Evolutionary conservation across 1,284 basidiomycete species (phyloP).

Genomic region (Apiotrichum sp.): DNA sequence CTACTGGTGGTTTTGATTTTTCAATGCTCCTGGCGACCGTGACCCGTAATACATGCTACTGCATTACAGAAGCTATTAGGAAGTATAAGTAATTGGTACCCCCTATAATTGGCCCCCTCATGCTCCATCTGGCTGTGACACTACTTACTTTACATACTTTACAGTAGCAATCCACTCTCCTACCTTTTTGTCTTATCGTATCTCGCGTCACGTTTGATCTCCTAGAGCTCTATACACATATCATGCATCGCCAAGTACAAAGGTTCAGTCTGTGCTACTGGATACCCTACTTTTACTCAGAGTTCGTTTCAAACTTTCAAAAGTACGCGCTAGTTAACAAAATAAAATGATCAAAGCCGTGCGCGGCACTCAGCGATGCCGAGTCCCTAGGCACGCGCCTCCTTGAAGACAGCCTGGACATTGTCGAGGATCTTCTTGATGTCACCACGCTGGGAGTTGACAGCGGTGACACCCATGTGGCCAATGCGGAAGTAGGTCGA

Average conservation of each 20-base stretch:
- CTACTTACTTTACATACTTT: too few relatives aligned
- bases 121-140: too few relatives aligned
- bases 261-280: not conserved
- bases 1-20: too few relatives aligned
- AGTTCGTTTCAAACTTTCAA: not conserved
- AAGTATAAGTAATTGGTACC: too few relatives aligned
- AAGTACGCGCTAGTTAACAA: not conserved
- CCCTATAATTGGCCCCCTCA: too few relatives aligned
- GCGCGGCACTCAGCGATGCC: slow-evolving; percentile 1
- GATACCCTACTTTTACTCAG: not conserved
- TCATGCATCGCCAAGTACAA: slow-evolving; percentile 3
- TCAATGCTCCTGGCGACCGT: too few relatives aligned
- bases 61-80: too few relatives aligned
- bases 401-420: slow-evolving; percentile 55
- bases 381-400: slow-evolving; percentile 27
- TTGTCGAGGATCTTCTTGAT: slow-evolving; percentile 66
- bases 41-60: too few relatives aligned
- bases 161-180: too few relatives aligned
- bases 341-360: not conserved
- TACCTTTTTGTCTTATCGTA: too few relatives aligned
- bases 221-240: not conserved
- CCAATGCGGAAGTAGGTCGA: slow-evolving; percentile 55
- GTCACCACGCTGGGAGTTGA: slow-evolving; percentile 64
- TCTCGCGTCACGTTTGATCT: too few relatives aligned
- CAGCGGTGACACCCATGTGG: slow-evolving; percentile 85